phyloP scores from a whole-genome alignment of 495 filamentous ascomycete species.

The Tuber calosporum region DNA sequence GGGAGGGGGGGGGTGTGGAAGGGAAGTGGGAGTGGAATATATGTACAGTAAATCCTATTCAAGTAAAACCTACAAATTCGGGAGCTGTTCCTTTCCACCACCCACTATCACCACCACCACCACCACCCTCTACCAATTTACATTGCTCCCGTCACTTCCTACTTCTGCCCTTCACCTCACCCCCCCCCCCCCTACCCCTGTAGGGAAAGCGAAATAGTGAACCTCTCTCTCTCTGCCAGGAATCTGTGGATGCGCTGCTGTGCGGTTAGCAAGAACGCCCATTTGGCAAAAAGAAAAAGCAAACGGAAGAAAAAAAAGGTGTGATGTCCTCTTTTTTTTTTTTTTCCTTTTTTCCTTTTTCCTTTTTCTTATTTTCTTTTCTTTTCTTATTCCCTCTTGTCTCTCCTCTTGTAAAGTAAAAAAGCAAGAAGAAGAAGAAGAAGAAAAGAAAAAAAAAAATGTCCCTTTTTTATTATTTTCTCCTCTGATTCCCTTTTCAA shows the following conservation, averaged over 20 bases:
- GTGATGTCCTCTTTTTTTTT: neutral
- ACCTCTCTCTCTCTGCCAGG: neutral
- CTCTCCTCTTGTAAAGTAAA: neutral
- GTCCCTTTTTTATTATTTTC: neutral
- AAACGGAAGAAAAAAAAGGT: neutral
- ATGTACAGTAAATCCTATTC: conserved; percentile 21
- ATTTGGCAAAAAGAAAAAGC: conserved; percentile 1
- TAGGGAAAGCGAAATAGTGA: neutral
- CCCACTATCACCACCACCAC: conserved; percentile 34
- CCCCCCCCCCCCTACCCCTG: conserved; percentile 20
- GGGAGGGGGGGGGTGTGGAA: conserved; percentile 3
- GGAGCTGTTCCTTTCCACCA: conserved; percentile 23
- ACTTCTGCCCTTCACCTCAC: conserved; percentile 11
- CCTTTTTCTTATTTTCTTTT: neutral
- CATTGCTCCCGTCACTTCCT: conserved; percentile 9
- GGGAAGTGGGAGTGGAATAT: conserved; percentile 24
- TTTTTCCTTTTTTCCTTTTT: neutral
- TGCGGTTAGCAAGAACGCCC: neutral
- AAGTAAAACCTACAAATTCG: conserved; percentile 13
- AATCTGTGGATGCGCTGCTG: neutral
- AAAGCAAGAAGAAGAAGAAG: neutral
- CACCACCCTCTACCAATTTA: conserved; percentile 13
- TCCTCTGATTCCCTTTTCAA: neutral
- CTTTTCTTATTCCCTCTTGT: neutral
- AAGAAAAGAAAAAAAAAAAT: neutral